Evolutionary conservation across 1,284 basidiomycete genomes (phyloP), one percentile per base, ranked within the genome.

Genomic region (Apiotrichum montevideense): DNA sequence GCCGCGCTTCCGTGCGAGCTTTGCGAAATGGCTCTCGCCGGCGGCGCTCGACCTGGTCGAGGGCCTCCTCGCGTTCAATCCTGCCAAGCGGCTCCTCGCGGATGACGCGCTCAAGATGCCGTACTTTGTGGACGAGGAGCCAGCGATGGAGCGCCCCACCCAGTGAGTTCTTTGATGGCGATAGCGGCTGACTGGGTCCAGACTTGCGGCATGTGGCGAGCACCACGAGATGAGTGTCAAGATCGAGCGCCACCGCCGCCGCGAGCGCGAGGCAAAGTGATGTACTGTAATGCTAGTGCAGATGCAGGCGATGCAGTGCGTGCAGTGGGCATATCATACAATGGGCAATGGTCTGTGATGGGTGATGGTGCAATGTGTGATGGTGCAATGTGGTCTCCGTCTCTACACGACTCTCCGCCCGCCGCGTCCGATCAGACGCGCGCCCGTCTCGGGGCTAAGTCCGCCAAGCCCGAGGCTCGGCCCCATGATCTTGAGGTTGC

Each of bases 41-140:
- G 86, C 85, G 6, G 93, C 85, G 6, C 80, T 96, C 39, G 88
- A 93, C 68, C 79, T 98, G 5, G 94, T 90, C 1, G 85, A 92
- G 63, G 81, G 80, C 29, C 78, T 98, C 35, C 79, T 98, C 40
- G 79, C 82, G n/a, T 95, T 88, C 69, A 85, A 98, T 74, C 94
- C 96, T 1, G 70, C 76, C 3, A 81, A 83, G 61, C 83, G 95
- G n/a, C 81, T 86, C 35, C 85, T 84, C 2, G 94, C 96, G 0
- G 71, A 79, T 35, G 84, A 90, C 65, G 95, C 95, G 5, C 81
- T 98, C 59, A 79, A 84, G 45, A 80, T 86, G 48, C 78, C 85
- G 1, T 99, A 97, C 78, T 98, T 98, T 75, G 82, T 77, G 44
- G 77, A 82, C 43, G 92, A 96, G 73, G 79, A 82, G 41, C 95